Conservation (phyloP, 768 basidiomycete species). For the Lentinus tigrinus region DNA sequence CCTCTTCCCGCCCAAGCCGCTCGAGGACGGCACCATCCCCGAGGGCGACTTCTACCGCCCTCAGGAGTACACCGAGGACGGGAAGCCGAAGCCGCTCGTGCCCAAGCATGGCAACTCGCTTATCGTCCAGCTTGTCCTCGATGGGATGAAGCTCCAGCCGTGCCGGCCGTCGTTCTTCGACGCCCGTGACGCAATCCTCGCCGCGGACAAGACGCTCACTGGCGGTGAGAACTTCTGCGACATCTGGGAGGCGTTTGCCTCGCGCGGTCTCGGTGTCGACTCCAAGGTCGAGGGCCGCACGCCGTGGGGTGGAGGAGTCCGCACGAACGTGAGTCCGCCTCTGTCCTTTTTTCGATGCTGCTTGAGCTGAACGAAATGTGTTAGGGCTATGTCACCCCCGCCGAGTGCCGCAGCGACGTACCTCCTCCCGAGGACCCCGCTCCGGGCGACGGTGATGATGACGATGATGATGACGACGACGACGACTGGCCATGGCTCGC, state of each 20-base stretch:
- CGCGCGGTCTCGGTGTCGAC: slow-evolving; percentile 78
- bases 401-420: slow-evolving; percentile 33
- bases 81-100: slow-evolving; percentile 57
- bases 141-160: slow-evolving; percentile 93
- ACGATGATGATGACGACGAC: slow-evolving; percentile 7
- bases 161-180: slow-evolving; percentile 91
- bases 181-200: slow-evolving; percentile 85
- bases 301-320: slow-evolving; percentile 92
- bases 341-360: neutral
- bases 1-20: slow-evolving; percentile 78
- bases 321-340: slow-evolving; percentile 48
- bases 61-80: slow-evolving; percentile 33
- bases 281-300: slow-evolving; percentile 73
- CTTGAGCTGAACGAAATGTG: neutral
- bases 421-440: slow-evolving; percentile 30
- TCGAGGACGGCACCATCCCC: slow-evolving; percentile 62
- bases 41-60: slow-evolving; percentile 73
- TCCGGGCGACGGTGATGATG: slow-evolving; percentile 34
- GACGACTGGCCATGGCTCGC: slow-evolving; percentile 23
- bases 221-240: slow-evolving; percentile 91
- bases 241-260: slow-evolving; percentile 83
- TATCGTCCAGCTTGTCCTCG: slow-evolving; percentile 77
- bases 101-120: slow-evolving; percentile 94
- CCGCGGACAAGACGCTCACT: slow-evolving; percentile 87
- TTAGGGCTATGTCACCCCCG: slow-evolving; percentile 43